Conservation (phyloP, 1,284 basidiomycete genomes). For the Trichosporon sp. region DNA sequence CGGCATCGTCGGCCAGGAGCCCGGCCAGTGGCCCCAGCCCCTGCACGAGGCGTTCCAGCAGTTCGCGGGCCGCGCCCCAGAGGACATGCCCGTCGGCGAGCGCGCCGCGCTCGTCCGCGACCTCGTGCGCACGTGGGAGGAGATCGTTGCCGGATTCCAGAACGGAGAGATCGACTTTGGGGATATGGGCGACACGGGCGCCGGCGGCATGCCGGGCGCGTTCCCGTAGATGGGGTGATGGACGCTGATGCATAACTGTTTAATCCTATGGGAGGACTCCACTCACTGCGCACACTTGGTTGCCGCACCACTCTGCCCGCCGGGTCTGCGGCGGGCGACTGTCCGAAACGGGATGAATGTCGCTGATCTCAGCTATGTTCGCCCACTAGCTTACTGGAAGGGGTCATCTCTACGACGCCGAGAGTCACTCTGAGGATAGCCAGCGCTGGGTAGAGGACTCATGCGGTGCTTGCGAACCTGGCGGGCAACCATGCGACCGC, state of each 20-base stretch:
- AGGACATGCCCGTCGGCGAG: conserved; percentile 16
- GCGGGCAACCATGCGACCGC: too few relatives aligned
- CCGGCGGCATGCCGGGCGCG: conserved; percentile 15
- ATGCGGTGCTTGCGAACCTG: too few relatives aligned
- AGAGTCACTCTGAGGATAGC: too few relatives aligned
- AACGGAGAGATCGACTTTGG: conserved; percentile 13
- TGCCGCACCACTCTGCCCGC: too few relatives aligned
- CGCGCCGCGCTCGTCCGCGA: conserved; percentile 14
- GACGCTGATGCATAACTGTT: background rate
- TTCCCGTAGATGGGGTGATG: conserved; percentile 13
- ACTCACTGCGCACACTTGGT: too few relatives aligned
- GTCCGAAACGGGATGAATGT: too few relatives aligned
- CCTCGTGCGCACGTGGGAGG: conserved; percentile 20
- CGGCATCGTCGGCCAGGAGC: conserved; percentile 13
- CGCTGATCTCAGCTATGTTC: too few relatives aligned
- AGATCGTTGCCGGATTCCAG: conserved; percentile 13
- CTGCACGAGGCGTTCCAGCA: conserved; percentile 17
- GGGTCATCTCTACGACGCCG: too few relatives aligned
- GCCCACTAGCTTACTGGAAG: too few relatives aligned
- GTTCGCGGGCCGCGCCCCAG: conserved; percentile 13
- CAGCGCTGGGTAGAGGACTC: too few relatives aligned
- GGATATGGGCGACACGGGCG: conserved; percentile 5
- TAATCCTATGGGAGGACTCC: background rate
- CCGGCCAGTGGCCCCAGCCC: conserved; percentile 12
- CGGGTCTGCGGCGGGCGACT: too few relatives aligned